phyloP scores from a whole-genome alignment of 2,329 filamentous ascomycete genomes.

The Diaporthe sp. region DNA sequence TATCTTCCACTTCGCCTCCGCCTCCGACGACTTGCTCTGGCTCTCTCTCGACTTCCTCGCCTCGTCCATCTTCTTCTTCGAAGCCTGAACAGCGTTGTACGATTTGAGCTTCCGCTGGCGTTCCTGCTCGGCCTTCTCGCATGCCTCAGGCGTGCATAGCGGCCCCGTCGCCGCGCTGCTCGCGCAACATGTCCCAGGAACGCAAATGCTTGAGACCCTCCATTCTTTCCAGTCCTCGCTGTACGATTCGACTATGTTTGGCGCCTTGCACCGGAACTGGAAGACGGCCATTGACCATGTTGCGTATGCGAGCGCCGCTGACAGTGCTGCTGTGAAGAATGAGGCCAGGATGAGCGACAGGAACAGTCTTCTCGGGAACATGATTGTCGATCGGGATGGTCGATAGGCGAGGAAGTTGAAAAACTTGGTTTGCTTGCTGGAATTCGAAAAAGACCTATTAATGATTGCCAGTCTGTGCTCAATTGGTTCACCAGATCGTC shows the following conservation, averaged over 20 bases:
- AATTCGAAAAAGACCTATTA: neutral
- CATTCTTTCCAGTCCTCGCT: constrained; percentile 35
- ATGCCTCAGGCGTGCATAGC: constrained; percentile 36
- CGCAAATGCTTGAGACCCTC: constrained; percentile 38
- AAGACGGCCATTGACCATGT: constrained; percentile 36
- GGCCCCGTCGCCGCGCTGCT: constrained; percentile 36
- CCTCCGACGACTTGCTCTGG: constrained; percentile 13
- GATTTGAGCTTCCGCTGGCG: constrained; percentile 25
- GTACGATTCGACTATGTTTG: constrained; percentile 26
- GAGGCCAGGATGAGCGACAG: constrained; percentile 15
- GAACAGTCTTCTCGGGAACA: neutral
- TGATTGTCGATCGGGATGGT: neutral
- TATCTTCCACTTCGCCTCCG: constrained; percentile 26
- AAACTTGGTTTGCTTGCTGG: neutral
- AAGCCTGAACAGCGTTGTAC: neutral
- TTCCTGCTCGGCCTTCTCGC: constrained; percentile 31
- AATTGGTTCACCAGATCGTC: constrained; percentile 1
- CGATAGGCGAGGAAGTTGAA: neutral
- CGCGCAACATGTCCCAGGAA: constrained; percentile 37
- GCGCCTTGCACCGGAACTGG: constrained; percentile 38
- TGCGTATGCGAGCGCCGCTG: constrained; percentile 21
- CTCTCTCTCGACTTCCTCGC: constrained; percentile 3
- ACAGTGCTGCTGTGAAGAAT: neutral
- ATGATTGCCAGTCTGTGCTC: neutral
- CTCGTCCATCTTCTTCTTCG: constrained; percentile 17